A percentile compares a stretch with the other conserved stretches of the same genome.
Conservation (phyloP, 2,329 filamentous ascomycete species). For the Fusarium illudens region DNA sequence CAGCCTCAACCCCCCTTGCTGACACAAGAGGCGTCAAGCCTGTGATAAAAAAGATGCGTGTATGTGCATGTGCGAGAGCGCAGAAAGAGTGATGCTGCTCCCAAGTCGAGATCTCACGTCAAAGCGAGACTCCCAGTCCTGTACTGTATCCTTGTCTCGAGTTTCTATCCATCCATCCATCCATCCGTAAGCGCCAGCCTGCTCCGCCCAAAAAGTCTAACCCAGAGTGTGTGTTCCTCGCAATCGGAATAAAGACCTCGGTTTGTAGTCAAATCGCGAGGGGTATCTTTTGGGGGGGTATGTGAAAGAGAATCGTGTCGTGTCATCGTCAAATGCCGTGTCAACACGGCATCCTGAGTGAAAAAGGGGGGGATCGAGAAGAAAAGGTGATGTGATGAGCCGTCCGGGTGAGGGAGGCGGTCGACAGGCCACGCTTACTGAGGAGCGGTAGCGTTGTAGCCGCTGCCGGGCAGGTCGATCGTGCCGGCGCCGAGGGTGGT, state of each 20-base stretch:
- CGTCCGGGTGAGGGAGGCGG: constrained; percentile 18
- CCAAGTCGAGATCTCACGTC: constrained; percentile 1
- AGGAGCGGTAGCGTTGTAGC: constrained; percentile 2
- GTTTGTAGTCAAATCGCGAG: constrained; percentile 32
- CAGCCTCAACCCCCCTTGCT: constrained; percentile 40
- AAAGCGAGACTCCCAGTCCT: constrained; percentile 9
- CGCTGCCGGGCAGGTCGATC: constrained; percentile 25
- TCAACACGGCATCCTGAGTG: constrained; percentile 37
- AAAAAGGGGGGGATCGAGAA: constrained; percentile 20
- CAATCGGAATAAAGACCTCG: constrained; percentile 30
- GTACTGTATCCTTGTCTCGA: constrained; percentile 33
- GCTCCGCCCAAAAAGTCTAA: constrained; percentile 42
- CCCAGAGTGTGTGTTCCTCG: constrained; percentile 21
- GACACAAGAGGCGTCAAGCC: constrained; percentile 39
- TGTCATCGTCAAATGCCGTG: constrained; percentile 41
- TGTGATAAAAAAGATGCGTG: constrained; percentile 28
- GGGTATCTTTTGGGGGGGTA: constrained; percentile 44
- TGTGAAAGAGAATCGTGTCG: constrained; percentile 37
- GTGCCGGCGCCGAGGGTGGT: constrained; percentile 57
- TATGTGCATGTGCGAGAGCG: constrained; percentile 15
- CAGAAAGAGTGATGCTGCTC: constrained; percentile 24
- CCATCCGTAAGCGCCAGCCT: constrained; percentile 39
- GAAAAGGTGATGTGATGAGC: constrained; percentile 19
- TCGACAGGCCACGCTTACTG: constrained; percentile 18
- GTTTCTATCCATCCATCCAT: constrained; percentile 18